A percentile compares a stretch with the other conserved stretches of the same genome.
Evolutionary conservation across 2,329 filamentous ascomycete genomes (phyloP).

Genomic region (Fusarium sp.): DNA sequence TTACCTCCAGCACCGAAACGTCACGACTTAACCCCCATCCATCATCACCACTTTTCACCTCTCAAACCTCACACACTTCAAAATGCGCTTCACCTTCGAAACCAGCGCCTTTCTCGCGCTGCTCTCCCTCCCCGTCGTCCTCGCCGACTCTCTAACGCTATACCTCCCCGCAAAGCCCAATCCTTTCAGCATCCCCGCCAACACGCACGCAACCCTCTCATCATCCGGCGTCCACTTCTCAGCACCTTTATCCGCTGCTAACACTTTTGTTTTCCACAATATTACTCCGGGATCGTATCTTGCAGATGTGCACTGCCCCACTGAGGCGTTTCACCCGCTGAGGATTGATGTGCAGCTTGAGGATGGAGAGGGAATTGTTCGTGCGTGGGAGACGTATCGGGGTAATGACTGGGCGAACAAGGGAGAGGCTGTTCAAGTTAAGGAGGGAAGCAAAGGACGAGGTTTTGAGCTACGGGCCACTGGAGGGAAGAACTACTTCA

Average conservation of each 20-base stretch:
- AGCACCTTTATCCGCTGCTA: constrained; percentile 75
- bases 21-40: constrained; percentile 35
- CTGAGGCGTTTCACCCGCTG: constrained; percentile 82
- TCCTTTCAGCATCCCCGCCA: constrained; percentile 70
- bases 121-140: constrained; percentile 52
- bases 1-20: constrained; percentile 42
- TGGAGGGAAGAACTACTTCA: constrained; percentile 79
- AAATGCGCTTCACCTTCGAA: constrained; percentile 56
- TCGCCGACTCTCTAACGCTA: constrained; percentile 57
- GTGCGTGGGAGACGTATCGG: constrained; percentile 86
- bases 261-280: constrained; percentile 82
- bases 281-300: constrained; percentile 82
- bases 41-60: constrained; percentile 2
- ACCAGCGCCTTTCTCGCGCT: constrained; percentile 54
- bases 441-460: constrained; percentile 53
- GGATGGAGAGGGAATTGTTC: constrained; percentile 60
- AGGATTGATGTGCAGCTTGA: constrained; percentile 75
- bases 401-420: constrained; percentile 92
- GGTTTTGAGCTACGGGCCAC: constrained; percentile 73
- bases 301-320: constrained; percentile 81
- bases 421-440: constrained; percentile 70
- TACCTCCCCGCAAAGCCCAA: constrained; percentile 64
- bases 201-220: constrained; percentile 73
- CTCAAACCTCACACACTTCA: constrained; percentile 1
- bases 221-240: constrained; percentile 57